Conservation (phyloP, 164 flowering plant species). For the Magnolia officinalis region DNA sequence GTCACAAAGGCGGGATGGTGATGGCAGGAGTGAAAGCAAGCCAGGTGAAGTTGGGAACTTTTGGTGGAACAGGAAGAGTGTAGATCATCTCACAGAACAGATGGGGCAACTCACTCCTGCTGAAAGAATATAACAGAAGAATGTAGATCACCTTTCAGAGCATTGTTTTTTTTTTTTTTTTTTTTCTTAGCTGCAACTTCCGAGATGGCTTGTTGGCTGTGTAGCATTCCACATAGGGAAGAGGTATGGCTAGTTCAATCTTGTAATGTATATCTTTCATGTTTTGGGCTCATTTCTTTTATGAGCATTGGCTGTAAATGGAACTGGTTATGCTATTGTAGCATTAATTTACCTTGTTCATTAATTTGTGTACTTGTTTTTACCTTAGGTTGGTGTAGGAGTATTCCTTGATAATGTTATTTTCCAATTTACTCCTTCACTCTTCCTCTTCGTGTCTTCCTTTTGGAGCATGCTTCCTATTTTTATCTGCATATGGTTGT, state of each 20-base stretch:
- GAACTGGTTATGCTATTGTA: constrained; percentile 8
- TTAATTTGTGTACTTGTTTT: neutral
- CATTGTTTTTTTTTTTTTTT: constrained; percentile 14
- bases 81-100: constrained; percentile 44
- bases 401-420: neutral
- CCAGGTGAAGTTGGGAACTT: constrained; percentile 21
- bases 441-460: neutral
- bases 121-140: constrained; percentile 30
- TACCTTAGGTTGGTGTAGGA: neutral
- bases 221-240: constrained; percentile 6
- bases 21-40: constrained; percentile 25
- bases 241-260: constrained; percentile 24
- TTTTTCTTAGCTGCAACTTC: constrained; percentile 7
- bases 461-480: neutral
- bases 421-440: no score
- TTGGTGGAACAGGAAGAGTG: constrained; percentile 50
- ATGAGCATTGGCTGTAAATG: constrained; percentile 2
- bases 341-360: constrained; percentile 1
- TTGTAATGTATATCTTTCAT: constrained; percentile 18
- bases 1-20: constrained; percentile 37
- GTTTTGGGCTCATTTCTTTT: neutral
- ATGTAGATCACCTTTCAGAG: neutral
- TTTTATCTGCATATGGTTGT: neutral
- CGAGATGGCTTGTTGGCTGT: constrained; percentile 14
- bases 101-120: constrained; percentile 52